These are phyloP conservation scores for Coemansia asiatica DNA, from an alignment of 192 early-diverging fungal genomes.

Conservation along the genomic window DNA sequence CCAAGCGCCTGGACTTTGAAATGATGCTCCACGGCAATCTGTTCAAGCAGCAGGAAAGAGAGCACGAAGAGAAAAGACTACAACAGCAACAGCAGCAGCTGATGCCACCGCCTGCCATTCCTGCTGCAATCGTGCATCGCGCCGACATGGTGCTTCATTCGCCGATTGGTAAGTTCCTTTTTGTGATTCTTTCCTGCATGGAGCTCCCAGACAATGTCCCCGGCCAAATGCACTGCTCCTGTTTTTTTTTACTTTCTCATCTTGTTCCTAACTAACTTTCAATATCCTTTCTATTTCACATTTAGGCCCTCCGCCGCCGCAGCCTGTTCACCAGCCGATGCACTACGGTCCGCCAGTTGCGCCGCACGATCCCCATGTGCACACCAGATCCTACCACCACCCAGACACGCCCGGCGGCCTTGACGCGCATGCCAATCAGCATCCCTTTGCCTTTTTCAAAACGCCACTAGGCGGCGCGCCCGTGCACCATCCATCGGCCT, in stretches of 20 bases:
- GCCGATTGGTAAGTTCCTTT: constrained; percentile 38
- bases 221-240: no score
- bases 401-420: constrained; percentile 55
- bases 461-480: constrained; percentile 40
- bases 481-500: constrained; percentile 52
- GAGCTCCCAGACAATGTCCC: no score
- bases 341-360: constrained; percentile 7
- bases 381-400: constrained; percentile 48
- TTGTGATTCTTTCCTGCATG: neutral
- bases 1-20: constrained; percentile 51
- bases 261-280: neutral
- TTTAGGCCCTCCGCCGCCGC: constrained; percentile 14
- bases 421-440: constrained; percentile 24
- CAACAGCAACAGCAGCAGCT: constrained; percentile 27
- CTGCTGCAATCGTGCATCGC: constrained; percentile 18
- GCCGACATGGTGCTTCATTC: constrained; percentile 45
- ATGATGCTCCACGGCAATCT: constrained; percentile 50
- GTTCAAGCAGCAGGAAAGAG: constrained; percentile 45
- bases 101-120: constrained; percentile 19
- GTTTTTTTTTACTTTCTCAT: neutral
- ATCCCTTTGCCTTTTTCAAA: constrained; percentile 56
- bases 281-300: neutral
- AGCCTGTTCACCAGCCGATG: constrained; percentile 9
- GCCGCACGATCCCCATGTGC: constrained; percentile 12
- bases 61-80: constrained; percentile 27